phyloP scores from a whole-genome alignment of 1,139 yeast species.

The Suhomyces chickasaworum region DNA sequence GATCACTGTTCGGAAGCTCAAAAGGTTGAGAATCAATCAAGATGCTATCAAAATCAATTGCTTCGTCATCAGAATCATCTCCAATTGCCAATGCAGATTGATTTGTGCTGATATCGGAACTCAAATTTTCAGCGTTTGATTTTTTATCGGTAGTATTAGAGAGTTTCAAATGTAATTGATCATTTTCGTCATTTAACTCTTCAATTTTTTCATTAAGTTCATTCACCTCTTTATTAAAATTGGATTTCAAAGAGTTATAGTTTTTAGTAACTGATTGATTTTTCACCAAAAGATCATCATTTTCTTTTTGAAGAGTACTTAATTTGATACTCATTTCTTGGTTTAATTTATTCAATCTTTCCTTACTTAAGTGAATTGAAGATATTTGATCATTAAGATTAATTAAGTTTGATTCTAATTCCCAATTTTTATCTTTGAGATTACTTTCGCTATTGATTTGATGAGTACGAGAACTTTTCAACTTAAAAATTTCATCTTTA shows the following conservation, averaged over 20 bases:
- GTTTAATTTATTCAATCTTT: constrained; percentile 32
- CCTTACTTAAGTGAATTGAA: constrained; percentile 29
- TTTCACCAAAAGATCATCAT: constrained; percentile 51
- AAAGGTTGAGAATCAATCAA: constrained; percentile 34
- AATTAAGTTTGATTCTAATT: constrained; percentile 61
- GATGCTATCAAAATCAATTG: constrained; percentile 38
- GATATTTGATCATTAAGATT: constrained; percentile 50
- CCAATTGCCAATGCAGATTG: constrained; percentile 19
- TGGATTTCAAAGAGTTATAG: constrained; percentile 34
- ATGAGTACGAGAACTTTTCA: constrained; percentile 34
- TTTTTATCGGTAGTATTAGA: constrained; percentile 12
- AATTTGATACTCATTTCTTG: constrained; percentile 38
- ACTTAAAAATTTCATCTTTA: constrained; percentile 39
- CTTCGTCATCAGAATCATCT: constrained; percentile 29
- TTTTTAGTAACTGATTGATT: constrained; percentile 42
- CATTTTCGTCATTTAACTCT: constrained; percentile 67
- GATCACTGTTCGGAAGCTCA: constrained; percentile 38
- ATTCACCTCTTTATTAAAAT: constrained; percentile 42
- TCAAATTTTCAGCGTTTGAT: constrained; percentile 5
- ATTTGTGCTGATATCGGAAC: constrained; percentile 5
- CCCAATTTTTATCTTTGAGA: constrained; percentile 77
- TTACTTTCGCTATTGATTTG: constrained; percentile 45
- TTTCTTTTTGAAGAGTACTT: constrained; percentile 38
- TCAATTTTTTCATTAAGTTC: constrained; percentile 54
- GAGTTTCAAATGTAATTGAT: constrained; percentile 49